Conservation (phyloP, 345 rosid species). For the Syzygium jambos region DNA sequence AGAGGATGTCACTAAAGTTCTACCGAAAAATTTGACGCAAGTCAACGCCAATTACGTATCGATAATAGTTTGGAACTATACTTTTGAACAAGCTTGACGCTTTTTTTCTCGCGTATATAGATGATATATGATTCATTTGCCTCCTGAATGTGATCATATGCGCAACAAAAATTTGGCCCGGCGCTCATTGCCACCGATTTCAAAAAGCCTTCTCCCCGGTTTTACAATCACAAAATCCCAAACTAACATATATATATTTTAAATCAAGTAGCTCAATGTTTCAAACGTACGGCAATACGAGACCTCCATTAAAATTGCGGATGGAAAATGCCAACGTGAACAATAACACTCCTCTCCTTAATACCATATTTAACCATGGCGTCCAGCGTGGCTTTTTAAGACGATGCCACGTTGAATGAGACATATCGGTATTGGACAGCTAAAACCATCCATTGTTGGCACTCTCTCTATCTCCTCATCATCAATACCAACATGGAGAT, state of each 20-base stretch:
- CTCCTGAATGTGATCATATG: neutral
- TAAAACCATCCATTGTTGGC: neutral
- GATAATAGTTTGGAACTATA: neutral
- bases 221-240: neutral
- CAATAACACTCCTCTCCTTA: too few relatives aligned
- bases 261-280: too few relatives aligned
- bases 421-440: neutral
- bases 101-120: neutral
- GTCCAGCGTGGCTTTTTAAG: neutral
- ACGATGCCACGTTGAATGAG: neutral
- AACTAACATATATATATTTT: neutral
- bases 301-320: too few relatives aligned
- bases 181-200: too few relatives aligned
- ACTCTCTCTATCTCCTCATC: neutral
- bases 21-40: neutral
- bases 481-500: neutral
- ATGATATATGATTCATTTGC: neutral
- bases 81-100: fast-evolving
- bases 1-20: neutral
- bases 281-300: too few relatives aligned
- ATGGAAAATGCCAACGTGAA: too few relatives aligned
- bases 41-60: neutral
- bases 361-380: too few relatives aligned
- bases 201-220: neutral
- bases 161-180: too few relatives aligned